Conservation (phyloP, 352 stramenopile genomes). For the Elongisporangium senticosum region DNA sequence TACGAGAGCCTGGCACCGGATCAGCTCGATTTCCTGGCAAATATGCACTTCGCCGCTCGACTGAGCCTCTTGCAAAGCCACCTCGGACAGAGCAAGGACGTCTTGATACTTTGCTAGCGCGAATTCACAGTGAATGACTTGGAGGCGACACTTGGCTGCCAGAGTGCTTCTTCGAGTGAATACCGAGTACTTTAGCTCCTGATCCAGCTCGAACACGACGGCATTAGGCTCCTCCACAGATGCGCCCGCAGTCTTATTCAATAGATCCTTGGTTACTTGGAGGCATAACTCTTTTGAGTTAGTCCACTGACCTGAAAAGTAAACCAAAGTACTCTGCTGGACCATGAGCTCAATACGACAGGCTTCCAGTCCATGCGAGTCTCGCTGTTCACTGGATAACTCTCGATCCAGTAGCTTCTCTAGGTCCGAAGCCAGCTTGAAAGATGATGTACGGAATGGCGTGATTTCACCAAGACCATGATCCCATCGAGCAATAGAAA, state of each 20-base stretch:
- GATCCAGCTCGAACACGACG: slow-evolving; percentile 20
- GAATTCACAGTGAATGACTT: slow-evolving; percentile 34
- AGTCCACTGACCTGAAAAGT: slow-evolving; percentile 29
- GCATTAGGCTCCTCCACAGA: background rate
- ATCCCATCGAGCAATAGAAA: slow-evolving; percentile 11
- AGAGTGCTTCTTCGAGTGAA: slow-evolving; percentile 26
- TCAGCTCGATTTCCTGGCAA: slow-evolving; percentile 34
- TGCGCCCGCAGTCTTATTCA: slow-evolving; percentile 2
- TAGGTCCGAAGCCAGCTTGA: slow-evolving; percentile 24
- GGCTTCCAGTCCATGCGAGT: background rate
- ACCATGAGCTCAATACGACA: slow-evolving; percentile 29
- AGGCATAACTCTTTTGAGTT: slow-evolving; percentile 15
- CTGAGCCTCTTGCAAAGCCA: slow-evolving; percentile 33
- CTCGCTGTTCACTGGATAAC: background rate
- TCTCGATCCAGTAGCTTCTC: slow-evolving; percentile 11
- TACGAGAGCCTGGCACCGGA: slow-evolving; percentile 26
- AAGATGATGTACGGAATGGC: slow-evolving; percentile 12
- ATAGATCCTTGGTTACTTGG: slow-evolving; percentile 15
- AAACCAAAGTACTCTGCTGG: slow-evolving; percentile 29
- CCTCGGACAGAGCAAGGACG: slow-evolving; percentile 18
- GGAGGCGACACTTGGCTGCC: slow-evolving; percentile 29
- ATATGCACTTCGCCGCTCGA: slow-evolving; percentile 32
- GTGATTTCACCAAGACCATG: slow-evolving; percentile 8
- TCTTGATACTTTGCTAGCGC: slow-evolving; percentile 19
- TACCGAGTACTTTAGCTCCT: slow-evolving; percentile 32